Evolutionary conservation across 2,329 filamentous ascomycete genomes (phyloP), one percentile per base, ranked within the genome.

Genomic region (Sphaerulina populicola): DNA sequence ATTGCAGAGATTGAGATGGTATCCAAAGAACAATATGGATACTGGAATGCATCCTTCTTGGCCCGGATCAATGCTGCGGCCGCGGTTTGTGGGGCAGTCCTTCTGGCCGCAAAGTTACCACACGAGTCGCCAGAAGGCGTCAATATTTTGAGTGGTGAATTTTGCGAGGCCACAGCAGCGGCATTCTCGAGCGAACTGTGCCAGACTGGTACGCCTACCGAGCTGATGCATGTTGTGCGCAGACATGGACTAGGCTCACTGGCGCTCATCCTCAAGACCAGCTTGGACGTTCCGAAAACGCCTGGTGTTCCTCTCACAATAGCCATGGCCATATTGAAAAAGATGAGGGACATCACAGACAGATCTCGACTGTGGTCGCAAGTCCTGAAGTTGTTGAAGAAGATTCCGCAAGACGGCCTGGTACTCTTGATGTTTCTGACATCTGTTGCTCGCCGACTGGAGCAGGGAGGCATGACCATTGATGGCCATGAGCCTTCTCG

Each of bases 1-100:
- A 52, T 57, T 4, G 55, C 53, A 4, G 55, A 57, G 31, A 52
- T 57, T 4, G 55, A 57, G 18, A 55, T 57, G 55, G 48, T 43
- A 30, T 40, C 52, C 8, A 18, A 52, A 47, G 45, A 54, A 30
- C 52, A 53, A 14, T 50, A 49, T 37, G 55, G 55, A 30, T 57
- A 57, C 31, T 55, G 53, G 53, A 48, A 49, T 18, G 47, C 50
- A 11, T 52, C 55, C 7, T 55, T 55, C 23, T 43, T 44, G 39
- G 30, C 14, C 23, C 33, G 42, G 15, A 23, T 55, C 4, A 51
- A 53, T 27, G 27, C 49, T 9, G 48, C 45, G 4, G 52, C 53
- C 8, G 55, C 53, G 7, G 27, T 57, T 9, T 57, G 55, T 29
- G 55, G 55, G 6, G 36, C 43, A 15, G 38, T 51, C 33, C 45